These are phyloP conservation scores for Xerocomus potaroensis DNA, from an alignment of 768 basidiomycete genomes.

Conservation along the genomic window DNA sequence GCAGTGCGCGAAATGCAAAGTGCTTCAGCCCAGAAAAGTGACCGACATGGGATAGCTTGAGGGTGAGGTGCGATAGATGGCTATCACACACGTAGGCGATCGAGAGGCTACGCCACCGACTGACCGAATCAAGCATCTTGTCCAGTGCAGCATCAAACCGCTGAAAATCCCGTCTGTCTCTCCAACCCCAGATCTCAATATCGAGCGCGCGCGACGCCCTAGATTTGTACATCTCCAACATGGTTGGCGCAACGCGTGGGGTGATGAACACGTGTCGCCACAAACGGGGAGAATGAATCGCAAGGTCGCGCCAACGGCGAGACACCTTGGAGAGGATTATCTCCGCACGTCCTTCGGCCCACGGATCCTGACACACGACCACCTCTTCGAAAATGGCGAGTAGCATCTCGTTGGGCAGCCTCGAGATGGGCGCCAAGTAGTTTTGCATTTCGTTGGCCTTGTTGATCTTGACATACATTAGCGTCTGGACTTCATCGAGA, in stretches of 20 bases:
- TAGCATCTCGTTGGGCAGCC: constrained; percentile 29
- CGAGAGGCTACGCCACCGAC: constrained; percentile 27
- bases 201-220: constrained; percentile 26
- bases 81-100: constrained; percentile 27
- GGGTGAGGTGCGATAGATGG: constrained; percentile 27
- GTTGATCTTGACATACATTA: constrained; percentile 15
- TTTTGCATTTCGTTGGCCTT: constrained; percentile 30
- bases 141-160: constrained; percentile 26
- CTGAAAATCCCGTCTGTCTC: constrained; percentile 30
- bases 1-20: constrained; percentile 28
- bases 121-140: constrained; percentile 22
- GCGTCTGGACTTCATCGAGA: constrained; percentile 15
- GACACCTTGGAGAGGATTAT: constrained; percentile 29
- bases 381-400: constrained; percentile 30
- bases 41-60: constrained; percentile 20
- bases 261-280: constrained; percentile 27
- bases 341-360: constrained; percentile 18
- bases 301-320: constrained; percentile 31
- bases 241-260: constrained; percentile 15
- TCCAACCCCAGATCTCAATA: constrained; percentile 27
- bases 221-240: constrained; percentile 25
- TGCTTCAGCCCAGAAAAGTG: constrained; percentile 23
- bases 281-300: constrained; percentile 27
- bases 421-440: constrained; percentile 27
- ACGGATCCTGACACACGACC: constrained; percentile 22